A percentile compares a stretch with the other conserved stretches of the same genome.
Conservation (phyloP, 2,329 filamentous ascomycete genomes). For the Berkeleyomyces rouxiae region DNA sequence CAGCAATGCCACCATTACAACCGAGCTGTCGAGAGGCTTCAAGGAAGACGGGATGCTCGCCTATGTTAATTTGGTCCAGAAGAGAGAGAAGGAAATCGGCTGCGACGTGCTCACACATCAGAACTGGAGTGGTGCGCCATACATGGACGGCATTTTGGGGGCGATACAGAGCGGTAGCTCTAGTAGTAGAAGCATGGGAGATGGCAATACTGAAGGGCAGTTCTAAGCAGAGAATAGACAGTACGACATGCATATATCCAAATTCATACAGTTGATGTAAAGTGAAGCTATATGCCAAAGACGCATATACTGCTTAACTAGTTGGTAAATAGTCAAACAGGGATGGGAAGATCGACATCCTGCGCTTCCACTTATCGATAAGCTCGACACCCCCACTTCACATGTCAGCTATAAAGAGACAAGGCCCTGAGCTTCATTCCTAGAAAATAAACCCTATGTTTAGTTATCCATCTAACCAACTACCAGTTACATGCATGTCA, state of each 20-base stretch:
- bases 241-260: not conserved
- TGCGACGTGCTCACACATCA: constrained; percentile 92
- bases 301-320: not conserved
- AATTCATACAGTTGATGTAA: too few relatives aligned
- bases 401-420: not conserved
- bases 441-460: not conserved
- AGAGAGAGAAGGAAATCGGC: constrained; percentile 73
- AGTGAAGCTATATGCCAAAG: not conserved
- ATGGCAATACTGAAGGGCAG: constrained; percentile 74
- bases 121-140: constrained; percentile 55
- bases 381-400: not conserved
- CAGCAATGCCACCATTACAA: constrained; percentile 45
- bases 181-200: constrained; percentile 82
- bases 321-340: not conserved
- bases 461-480: too few relatives aligned
- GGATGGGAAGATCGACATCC: not conserved
- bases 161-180: constrained; percentile 84
- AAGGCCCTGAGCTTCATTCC: not conserved
- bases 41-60: constrained; percentile 90
- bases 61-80: constrained; percentile 88
- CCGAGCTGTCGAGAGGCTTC: constrained; percentile 66
- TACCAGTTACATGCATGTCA: too few relatives aligned
- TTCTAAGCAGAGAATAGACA: constrained; percentile 25
- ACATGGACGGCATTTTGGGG: constrained; percentile 80
- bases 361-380: not conserved